Evolutionary conservation across 805 yeast genomes (phyloP), one percentile per base, ranked within the genome.

Genomic region (Suhomyces pyralidae): DNA sequence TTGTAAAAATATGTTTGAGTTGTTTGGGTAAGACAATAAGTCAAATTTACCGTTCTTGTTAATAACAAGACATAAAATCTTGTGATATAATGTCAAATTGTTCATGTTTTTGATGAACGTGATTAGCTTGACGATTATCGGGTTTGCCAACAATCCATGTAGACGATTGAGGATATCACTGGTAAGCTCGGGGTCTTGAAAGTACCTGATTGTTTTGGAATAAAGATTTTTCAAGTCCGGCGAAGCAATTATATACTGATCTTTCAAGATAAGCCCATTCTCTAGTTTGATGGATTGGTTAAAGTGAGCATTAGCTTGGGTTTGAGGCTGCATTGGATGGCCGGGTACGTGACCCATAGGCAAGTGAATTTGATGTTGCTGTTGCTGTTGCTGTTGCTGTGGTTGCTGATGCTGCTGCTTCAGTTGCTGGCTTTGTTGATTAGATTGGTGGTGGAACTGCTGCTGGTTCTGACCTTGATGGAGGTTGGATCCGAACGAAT

Each of bases 11-110:
- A 88, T 71, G 60, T 86, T 86, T 12, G 90, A 80, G 59, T 81
- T 81, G 53, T 79, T 78, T 3, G 90, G 88, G 32, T 83, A 81
- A 2, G 90, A 83, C 40, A 86, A 74, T 28, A 88, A 77, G 65
- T 88, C 96, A 59, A 85, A 73, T 64, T 85, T 83, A 17, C 88
- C 88, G 53, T 83, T 80, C 56, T 84, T 84, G 58, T 82, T 77
- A 22, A 82, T 70, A 5, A 82, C 86, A 38, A 84, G 67, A 54
- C 79, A 74, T 47, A 76, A 65, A 47, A 69, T 60, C 55, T 75
- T 75, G 56, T 73, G 76, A 56, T 68, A 68, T 55, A 69, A 71
- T 2, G 74, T 68, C 56, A 76, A 68, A 50, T 74, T 74, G 58
- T 76, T 76, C 52, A 74, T 60, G 57, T 71, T 73, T 48, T 70